phyloP scores from a whole-genome alignment of 192 early-diverging fungal species.

The Coemansia sp. region DNA sequence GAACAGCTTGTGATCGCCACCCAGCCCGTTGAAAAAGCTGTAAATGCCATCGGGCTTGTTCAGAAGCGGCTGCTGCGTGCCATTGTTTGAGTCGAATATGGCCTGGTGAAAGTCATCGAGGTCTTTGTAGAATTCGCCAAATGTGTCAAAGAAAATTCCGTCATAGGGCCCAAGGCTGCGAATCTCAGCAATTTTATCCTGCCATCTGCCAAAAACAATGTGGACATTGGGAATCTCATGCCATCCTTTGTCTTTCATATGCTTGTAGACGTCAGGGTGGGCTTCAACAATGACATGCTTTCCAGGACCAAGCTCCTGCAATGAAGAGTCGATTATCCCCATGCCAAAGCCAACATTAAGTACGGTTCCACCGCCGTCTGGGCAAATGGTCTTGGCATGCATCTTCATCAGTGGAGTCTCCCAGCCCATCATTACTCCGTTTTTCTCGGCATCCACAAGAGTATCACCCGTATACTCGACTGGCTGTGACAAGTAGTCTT shows the following conservation, averaged over 20 bases:
- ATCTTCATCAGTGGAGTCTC: conserved; percentile 89
- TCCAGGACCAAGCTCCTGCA: conserved; percentile 72
- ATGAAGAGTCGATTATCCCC: conserved; percentile 82
- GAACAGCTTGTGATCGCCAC: conserved; percentile 93
- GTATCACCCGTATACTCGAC: conserved; percentile 80
- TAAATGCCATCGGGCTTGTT: conserved; percentile 78
- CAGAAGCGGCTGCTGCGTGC: conserved; percentile 62
- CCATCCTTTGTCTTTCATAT: conserved; percentile 86
- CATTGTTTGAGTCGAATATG: conserved; percentile 34
- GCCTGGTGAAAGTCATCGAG: conserved; percentile 69
- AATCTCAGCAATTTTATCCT: conserved; percentile 76
- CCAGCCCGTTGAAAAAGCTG: conserved; percentile 94
- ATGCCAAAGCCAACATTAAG: conserved; percentile 78
- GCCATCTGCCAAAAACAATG: conserved; percentile 92
- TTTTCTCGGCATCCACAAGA: conserved; percentile 81
- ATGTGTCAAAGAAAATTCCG: conserved; percentile 95
- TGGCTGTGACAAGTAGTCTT: conserved; percentile 74
- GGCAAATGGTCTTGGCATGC: conserved; percentile 78
- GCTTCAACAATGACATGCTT: conserved; percentile 95
- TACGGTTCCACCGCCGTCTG: conserved; percentile 33
- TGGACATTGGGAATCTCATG: conserved; percentile 79
- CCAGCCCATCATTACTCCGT: conserved; percentile 99
- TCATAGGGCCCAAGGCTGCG: conserved; percentile 70
- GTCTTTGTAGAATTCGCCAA: conserved; percentile 93
- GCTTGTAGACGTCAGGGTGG: conserved; percentile 92